These are phyloP conservation scores for Rhizopogon vulgaris DNA, from an alignment of 768 basidiomycete species.

Conservation along the genomic window DNA sequence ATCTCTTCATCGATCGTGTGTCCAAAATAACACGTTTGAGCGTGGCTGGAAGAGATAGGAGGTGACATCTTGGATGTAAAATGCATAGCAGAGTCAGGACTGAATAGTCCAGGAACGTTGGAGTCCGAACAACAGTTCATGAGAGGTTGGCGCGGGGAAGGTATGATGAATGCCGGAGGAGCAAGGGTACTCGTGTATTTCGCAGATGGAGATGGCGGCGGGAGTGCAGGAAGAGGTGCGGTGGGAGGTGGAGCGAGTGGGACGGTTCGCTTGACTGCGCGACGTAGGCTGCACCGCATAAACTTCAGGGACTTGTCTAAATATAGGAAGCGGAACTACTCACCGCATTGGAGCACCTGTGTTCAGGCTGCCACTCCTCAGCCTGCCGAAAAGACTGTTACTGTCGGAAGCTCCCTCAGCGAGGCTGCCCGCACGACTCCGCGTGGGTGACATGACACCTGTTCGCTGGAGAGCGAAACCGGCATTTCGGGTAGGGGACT, in stretches of 20 bases:
- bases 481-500: constrained; percentile 48
- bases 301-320: constrained; percentile 1
- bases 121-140: background rate
- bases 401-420: constrained; percentile 27
- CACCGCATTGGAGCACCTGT: constrained; percentile 31
- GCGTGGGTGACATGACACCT: constrained; percentile 30
- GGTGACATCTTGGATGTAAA: constrained; percentile 9
- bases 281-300: constrained; percentile 30
- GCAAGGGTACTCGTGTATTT: constrained; percentile 10
- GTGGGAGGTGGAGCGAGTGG: constrained; percentile 23
- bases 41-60: constrained; percentile 7
- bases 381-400: constrained; percentile 42
- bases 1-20: constrained; percentile 13
- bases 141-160: constrained; percentile 17
- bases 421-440: constrained; percentile 44
- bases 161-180: constrained; percentile 13
- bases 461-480: constrained; percentile 45
- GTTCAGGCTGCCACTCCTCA: constrained; percentile 49
- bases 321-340: constrained; percentile 11
- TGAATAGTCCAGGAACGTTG: constrained; percentile 6
- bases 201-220: constrained; percentile 15
- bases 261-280: constrained; percentile 26
- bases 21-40: constrained; percentile 2
- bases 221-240: constrained; percentile 23
- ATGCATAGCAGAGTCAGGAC: constrained; percentile 7